Evolutionary conservation across 2,329 filamentous ascomycete species (phyloP).

Genomic region (Saccharata proteae): DNA sequence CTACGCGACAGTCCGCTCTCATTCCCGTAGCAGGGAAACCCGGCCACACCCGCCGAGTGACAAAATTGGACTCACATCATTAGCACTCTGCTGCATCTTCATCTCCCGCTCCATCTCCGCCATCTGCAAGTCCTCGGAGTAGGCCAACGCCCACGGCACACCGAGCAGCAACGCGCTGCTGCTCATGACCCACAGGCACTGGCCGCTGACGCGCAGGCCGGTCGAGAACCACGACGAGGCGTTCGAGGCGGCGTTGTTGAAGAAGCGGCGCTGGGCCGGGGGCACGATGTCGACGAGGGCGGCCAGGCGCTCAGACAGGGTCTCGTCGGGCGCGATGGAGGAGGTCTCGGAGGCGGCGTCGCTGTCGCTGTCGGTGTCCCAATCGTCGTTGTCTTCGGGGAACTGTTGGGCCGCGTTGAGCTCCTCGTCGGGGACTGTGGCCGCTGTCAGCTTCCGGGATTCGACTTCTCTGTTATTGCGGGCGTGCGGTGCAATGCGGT

Average conservation of each 20-base stretch:
- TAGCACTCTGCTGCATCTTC: constrained; percentile 85
- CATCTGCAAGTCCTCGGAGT: constrained; percentile 91
- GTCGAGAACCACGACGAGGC: constrained; percentile 47
- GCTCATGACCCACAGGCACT: constrained; percentile 80
- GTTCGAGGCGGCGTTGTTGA: constrained; percentile 32
- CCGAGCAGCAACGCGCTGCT: constrained; percentile 82
- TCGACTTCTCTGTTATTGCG: neutral
- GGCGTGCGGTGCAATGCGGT: neutral
- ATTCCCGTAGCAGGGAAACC: neutral
- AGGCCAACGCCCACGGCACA: constrained; percentile 86
- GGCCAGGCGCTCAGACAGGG: constrained; percentile 28
- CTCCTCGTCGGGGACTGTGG: constrained; percentile 75
- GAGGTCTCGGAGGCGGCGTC: constrained; percentile 53
- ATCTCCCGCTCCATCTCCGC: constrained; percentile 97
- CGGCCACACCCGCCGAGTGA: neutral
- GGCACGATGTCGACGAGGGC: constrained; percentile 34
- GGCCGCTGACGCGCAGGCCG: constrained; percentile 61
- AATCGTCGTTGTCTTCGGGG: constrained; percentile 60
- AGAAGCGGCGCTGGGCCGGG: constrained; percentile 30
- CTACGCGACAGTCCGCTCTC: neutral
- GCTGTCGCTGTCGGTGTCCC: constrained; percentile 85
- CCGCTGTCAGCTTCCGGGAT: neutral
- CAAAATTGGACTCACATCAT: constrained; percentile 51
- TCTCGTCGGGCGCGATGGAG: constrained; percentile 21
- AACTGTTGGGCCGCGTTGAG: constrained; percentile 63